Percentiles rank a stretch among this genome's conserved stretches.
These are phyloP conservation scores for Colletotrichum theobromicola DNA, from an alignment of 2,329 filamentous ascomycete species.

Conservation along the genomic window DNA sequence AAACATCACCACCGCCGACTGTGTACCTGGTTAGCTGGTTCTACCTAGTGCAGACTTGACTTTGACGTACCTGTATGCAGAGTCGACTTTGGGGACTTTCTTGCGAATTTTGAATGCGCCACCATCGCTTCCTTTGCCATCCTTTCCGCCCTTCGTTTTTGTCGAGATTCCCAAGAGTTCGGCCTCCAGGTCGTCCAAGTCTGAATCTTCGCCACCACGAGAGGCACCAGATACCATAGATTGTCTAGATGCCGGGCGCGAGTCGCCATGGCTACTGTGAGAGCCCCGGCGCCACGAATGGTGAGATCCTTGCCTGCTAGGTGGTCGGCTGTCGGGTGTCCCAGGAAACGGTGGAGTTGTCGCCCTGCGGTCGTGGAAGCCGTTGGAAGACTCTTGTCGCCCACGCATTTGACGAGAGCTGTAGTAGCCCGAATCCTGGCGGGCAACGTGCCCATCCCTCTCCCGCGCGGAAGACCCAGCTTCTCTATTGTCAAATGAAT, in stretches of 20 bases:
- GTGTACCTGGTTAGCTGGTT: background rate
- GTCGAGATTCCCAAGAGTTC: slow-evolving; percentile 39
- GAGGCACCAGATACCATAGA: slow-evolving; percentile 10
- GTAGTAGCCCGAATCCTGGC: background rate
- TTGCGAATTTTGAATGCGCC: slow-evolving; percentile 34
- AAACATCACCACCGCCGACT: slow-evolving; percentile 40
- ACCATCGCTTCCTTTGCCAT: slow-evolving; percentile 26
- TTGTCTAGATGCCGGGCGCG: slow-evolving; percentile 15
- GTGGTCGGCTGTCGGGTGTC: slow-evolving; percentile 1
- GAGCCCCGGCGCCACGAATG: background rate
- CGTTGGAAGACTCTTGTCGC: background rate
- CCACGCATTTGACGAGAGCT: background rate
- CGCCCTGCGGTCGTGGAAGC: background rate
- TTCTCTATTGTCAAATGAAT: background rate
- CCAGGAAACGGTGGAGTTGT: background rate
- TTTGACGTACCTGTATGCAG: slow-evolving; percentile 39
- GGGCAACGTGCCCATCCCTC: background rate
- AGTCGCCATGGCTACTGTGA: slow-evolving; percentile 9
- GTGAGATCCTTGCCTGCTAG: background rate
- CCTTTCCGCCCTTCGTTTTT: slow-evolving; percentile 31
- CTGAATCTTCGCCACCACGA: slow-evolving; percentile 28
- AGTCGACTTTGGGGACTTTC: slow-evolving; percentile 36
- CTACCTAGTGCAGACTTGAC: background rate
- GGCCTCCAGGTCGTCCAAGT: slow-evolving; percentile 42
- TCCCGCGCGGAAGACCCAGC: background rate